Evolutionary conservation across 768 basidiomycete genomes (phyloP), one percentile per base, ranked within the genome.

Genomic region (Psilocybe cubensis): DNA sequence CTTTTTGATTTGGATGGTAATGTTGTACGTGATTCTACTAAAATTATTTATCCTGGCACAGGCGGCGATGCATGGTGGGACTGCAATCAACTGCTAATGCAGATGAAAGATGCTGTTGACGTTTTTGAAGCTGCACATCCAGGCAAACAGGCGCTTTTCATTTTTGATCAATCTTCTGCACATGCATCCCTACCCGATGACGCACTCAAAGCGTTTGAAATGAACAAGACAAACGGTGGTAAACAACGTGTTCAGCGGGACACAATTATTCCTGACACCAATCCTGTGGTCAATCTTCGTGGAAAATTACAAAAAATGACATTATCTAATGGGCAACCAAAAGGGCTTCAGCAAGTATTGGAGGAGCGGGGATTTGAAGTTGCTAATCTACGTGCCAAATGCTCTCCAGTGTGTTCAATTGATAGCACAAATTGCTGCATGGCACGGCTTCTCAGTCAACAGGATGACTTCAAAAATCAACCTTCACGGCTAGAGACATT

Each of bases 111-210:
- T 21, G 71, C 73, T 20, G 72, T 80, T 21, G 3, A 53, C 0
- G 68, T 78, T 10, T 76, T 78, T 63, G 72, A 79, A 38, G 53
- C 55, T 17, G 65, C 67, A 4, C 70, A 76, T 62, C 74, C 75
- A 1, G 62, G 65, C 7, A 66, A 65, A 4, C 59, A 67, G 9
- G 64, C 62, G 0, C 55, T 77, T 0, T 78, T 79, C 38, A 62
- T 79, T 21, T 79, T 76, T 62, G 74, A 79, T 63, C 72, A 78
- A 48, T 77, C 77, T 8, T 77, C 78, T 2, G 76, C 74, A 28
- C 77, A 80, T 63, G 73, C 63, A 0, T 69, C 72, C 3, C 65
- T 77, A 17, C 62, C 72, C 17, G 67, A 70, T 4, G 71, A 79
- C 65, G 72, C 75, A 7, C 70, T 79, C 17, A 72, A 71, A 55